Conservation (phyloP, 768 basidiomycete genomes). For the Postia placenta region DNA sequence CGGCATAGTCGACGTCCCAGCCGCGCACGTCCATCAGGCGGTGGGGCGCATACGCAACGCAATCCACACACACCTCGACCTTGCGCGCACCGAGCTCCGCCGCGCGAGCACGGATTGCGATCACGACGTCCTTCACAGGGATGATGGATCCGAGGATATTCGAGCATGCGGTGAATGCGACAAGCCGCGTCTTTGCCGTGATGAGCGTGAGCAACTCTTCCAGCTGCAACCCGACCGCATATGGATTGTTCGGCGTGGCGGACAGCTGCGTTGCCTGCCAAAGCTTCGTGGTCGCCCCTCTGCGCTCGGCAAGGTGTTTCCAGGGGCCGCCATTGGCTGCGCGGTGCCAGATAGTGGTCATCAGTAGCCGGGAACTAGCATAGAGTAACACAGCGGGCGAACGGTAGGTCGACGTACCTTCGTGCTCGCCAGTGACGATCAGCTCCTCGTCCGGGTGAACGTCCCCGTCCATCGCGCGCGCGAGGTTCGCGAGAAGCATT, state of each 20-base stretch:
- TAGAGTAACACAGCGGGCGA: too few species aligned
- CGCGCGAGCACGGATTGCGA: constrained; percentile 45
- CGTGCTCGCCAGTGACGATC: constrained; percentile 75
- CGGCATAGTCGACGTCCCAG: constrained; percentile 74
- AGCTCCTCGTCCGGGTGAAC: constrained; percentile 64
- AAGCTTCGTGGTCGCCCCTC: constrained; percentile 46
- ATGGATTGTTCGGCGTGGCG: constrained; percentile 46
- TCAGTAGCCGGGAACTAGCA: too few species aligned
- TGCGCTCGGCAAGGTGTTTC: constrained; percentile 64
- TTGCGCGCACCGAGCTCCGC: constrained; percentile 47
- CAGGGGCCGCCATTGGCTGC: constrained; percentile 71
- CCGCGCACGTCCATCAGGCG: constrained; percentile 62
- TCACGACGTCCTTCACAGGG: constrained; percentile 52
- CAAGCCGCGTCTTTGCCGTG: constrained; percentile 57
- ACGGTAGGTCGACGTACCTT: constrained; percentile 40
- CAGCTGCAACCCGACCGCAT: constrained; percentile 49
- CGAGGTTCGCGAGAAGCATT: constrained; percentile 62
- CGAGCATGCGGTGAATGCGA: constrained; percentile 70
- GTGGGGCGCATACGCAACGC: constrained; percentile 77
- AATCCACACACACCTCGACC: constrained; percentile 67
- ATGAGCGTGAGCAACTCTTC: constrained; percentile 58
- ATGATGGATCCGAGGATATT: constrained; percentile 68
- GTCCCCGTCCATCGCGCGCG: constrained; percentile 50
- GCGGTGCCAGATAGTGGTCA: not conserved
- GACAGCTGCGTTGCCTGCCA: constrained; percentile 47